Conservation (phyloP, 768 basidiomycete genomes). For the Piloderma croceum region DNA sequence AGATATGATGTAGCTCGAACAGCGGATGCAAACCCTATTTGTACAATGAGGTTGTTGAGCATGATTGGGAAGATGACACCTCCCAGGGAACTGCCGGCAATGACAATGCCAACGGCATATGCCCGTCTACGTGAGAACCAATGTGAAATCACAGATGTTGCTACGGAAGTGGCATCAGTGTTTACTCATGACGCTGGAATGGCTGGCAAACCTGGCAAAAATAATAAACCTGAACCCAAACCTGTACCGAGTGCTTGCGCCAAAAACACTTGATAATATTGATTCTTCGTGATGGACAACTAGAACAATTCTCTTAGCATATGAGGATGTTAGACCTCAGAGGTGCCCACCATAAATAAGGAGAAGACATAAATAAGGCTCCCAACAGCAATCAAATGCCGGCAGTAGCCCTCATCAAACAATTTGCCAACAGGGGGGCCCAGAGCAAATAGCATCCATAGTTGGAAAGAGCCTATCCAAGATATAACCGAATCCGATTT, state of each 20-base stretch:
- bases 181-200: too few relatives aligned
- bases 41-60: slow-evolving; percentile 45
- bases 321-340: too few relatives aligned
- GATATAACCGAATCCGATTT: too few relatives aligned
- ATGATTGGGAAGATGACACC: slow-evolving; percentile 50
- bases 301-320: too few relatives aligned
- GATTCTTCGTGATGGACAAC: too few relatives aligned
- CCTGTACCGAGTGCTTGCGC: too few relatives aligned
- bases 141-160: too few relatives aligned
- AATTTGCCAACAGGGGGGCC: slow-evolving; percentile 18
- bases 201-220: too few relatives aligned
- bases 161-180: too few relatives aligned
- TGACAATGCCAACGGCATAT: slow-evolving; percentile 32
- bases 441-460: slow-evolving; percentile 18
- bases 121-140: slow-evolving; percentile 31
- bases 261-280: too few relatives aligned
- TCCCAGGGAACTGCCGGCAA: slow-evolving; percentile 38
- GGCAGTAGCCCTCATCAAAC: slow-evolving; percentile 17
- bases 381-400: slow-evolving; percentile 10
- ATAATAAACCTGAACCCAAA: too few relatives aligned
- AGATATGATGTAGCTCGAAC: slow-evolving; percentile 29
- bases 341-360: slow-evolving; percentile 2
- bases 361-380: slow-evolving; percentile 16
- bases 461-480: slow-evolving; percentile 22
- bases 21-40: slow-evolving; percentile 26